These are phyloP conservation scores for Cryptococcus hybrid DNA, from an alignment of 1,284 basidiomycete genomes.

Conservation along the genomic window DNA sequence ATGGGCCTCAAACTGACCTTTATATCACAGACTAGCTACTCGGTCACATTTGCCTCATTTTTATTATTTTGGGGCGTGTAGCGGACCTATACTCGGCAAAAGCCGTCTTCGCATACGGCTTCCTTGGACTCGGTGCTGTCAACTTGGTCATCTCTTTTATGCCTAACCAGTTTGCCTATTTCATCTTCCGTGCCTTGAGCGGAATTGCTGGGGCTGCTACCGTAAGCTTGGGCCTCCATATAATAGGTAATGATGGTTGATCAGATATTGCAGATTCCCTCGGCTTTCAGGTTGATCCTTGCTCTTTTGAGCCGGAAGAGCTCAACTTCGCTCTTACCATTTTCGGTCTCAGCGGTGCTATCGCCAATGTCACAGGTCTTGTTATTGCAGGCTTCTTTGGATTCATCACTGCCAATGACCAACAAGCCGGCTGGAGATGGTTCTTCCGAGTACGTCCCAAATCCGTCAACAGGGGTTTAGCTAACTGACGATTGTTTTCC, in stretches of 20 bases:
- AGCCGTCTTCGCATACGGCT: slow-evolving; percentile 31
- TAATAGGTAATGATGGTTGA: slow-evolving; percentile 26
- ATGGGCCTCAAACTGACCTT: not conserved
- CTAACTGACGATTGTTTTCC: no score
- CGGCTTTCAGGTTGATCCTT: slow-evolving; percentile 44
- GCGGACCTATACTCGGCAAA: slow-evolving; percentile 40
- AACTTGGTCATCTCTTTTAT: slow-evolving; percentile 39
- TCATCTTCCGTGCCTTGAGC: slow-evolving; percentile 35
- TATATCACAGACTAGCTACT: slow-evolving; percentile 3
- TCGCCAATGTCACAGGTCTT: slow-evolving; percentile 40
- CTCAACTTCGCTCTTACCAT: slow-evolving; percentile 37
- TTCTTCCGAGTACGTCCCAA: slow-evolving; percentile 41
- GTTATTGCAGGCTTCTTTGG: slow-evolving; percentile 43
- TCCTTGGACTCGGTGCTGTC: slow-evolving; percentile 29
- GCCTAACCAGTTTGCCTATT: slow-evolving; percentile 35
- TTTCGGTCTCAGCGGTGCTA: slow-evolving; percentile 42
- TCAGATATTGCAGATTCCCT: slow-evolving; percentile 28
- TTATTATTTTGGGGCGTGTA: slow-evolving; percentile 39
- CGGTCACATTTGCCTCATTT: slow-evolving; percentile 15
- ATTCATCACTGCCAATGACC: slow-evolving; percentile 42
- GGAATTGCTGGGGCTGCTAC: slow-evolving; percentile 36
- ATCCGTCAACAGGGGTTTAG: slow-evolving; percentile 5
- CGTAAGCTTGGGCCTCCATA: slow-evolving; percentile 34
- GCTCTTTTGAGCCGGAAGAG: slow-evolving; percentile 32
- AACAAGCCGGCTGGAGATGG: slow-evolving; percentile 47